phyloP scores from a whole-genome alignment of 179 eudicot genomes.

The Beta macrorhiza region DNA sequence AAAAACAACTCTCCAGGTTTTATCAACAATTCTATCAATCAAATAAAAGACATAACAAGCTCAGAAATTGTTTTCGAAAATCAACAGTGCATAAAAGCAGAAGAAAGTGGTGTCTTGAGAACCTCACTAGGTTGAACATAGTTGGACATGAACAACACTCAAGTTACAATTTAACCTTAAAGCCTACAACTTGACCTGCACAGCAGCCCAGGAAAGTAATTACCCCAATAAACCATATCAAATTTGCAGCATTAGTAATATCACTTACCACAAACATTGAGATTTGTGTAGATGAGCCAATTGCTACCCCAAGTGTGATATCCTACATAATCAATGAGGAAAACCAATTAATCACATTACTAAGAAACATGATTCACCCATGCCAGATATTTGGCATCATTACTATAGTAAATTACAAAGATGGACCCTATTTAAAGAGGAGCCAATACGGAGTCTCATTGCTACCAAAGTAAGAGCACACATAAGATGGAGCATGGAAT shows the following conservation, averaged over 20 bases:
- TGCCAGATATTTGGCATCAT: conserved; percentile 1
- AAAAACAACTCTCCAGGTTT: background rate
- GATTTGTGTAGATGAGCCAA: conserved; percentile 97
- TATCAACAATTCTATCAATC: background rate
- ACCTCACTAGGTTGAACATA: background rate
- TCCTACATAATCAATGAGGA: conserved; percentile 48
- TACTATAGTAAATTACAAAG: background rate
- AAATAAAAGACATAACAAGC: background rate
- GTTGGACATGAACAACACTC: background rate
- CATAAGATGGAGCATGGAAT: background rate
- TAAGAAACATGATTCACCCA: conserved; percentile 7
- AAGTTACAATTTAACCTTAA: background rate
- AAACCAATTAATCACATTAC: background rate
- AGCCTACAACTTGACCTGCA: background rate
- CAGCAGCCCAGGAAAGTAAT: background rate
- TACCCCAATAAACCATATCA: conserved; percentile 1
- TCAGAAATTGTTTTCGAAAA: background rate
- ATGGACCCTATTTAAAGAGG: background rate
- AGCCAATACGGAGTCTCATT: background rate
- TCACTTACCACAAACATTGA: conserved; percentile 93
- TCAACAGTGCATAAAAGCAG: background rate
- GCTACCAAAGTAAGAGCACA: background rate
- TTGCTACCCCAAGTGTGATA: conserved; percentile 86
- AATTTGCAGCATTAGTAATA: conserved; percentile 17
- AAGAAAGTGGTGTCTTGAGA: background rate